phyloP scores from a whole-genome alignment of 164 flowering plant genomes.

The Warburgia ugandensis region DNA sequence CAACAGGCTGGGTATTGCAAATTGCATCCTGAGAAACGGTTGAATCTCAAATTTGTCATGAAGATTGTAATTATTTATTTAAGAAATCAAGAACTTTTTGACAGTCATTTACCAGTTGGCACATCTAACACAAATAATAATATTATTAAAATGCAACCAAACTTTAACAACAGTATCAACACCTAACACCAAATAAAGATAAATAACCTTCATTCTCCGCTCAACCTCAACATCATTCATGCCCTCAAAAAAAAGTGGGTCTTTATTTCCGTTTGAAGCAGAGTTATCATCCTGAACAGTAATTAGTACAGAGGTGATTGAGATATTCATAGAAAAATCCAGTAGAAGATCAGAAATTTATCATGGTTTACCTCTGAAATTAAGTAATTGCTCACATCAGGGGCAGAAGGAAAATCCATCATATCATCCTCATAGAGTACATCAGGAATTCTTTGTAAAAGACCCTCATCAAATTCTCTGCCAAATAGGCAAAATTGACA shows the following conservation, averaged over 20 bases:
- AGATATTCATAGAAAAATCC: background rate
- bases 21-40: slow-evolving; percentile 51
- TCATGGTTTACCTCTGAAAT: slow-evolving; percentile 64
- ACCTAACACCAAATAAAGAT: background rate
- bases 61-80: background rate
- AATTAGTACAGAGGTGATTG: background rate
- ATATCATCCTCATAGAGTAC: slow-evolving; percentile 72
- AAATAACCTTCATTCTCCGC: slow-evolving; percentile 68
- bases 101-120: background rate
- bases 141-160: background rate
- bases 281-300: slow-evolving; percentile 68
- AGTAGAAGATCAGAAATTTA: background rate
- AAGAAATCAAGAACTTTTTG: background rate
- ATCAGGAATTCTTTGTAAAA: slow-evolving; percentile 59
- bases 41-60: slow-evolving; percentile 3
- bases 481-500: slow-evolving; percentile 8
- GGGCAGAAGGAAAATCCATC: slow-evolving; percentile 53
- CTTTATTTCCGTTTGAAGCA: slow-evolving; percentile 57
- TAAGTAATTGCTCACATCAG: slow-evolving; percentile 92
- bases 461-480: slow-evolving; percentile 93
- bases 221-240: slow-evolving; percentile 85
- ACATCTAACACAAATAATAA: too few relatives aligned
- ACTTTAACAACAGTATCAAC: background rate
- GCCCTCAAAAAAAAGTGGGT: slow-evolving; percentile 67
- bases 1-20: slow-evolving; percentile 11